A percentile compares a stretch with the other conserved stretches of the same genome.
Evolutionary conservation across 2,329 filamentous ascomycete genomes (phyloP).

Genomic region (Penicillium crustosum): DNA sequence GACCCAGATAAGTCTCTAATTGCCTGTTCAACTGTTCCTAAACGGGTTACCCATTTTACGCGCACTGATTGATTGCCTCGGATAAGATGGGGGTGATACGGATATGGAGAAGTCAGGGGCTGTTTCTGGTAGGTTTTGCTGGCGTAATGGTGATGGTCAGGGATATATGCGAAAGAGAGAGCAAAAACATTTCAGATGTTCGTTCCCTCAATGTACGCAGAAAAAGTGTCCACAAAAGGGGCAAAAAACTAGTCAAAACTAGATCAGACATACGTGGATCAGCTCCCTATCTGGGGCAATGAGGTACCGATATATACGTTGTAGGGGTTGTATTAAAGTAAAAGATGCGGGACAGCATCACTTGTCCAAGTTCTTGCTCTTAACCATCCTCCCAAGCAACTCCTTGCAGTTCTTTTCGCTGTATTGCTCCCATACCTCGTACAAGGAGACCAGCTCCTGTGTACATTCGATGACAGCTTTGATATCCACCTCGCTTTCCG

Average conservation of each 20-base stretch:
- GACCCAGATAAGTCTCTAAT: neutral
- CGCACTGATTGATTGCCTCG: neutral
- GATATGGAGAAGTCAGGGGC: neutral
- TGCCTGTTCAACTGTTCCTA: neutral
- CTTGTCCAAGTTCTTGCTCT: constrained; percentile 58
- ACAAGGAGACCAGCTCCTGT: constrained; percentile 87
- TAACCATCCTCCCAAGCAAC: constrained; percentile 61
- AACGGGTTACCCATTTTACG: neutral
- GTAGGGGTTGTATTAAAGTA: neutral
- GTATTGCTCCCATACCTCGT: constrained; percentile 71
- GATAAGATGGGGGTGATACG: neutral
- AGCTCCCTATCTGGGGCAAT: neutral
- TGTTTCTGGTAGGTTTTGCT: neutral
- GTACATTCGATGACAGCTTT: constrained; percentile 83
- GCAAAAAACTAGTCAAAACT: neutral
- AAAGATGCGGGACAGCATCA: constrained; percentile 30
- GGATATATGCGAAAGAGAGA: neutral
- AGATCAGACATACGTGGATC: neutral
- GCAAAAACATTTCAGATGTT: neutral
- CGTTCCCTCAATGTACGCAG: neutral
- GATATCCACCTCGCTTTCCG: constrained; percentile 82
- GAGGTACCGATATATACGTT: neutral
- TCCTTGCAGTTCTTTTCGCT: constrained; percentile 66
- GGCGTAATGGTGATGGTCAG: neutral
- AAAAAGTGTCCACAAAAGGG: neutral